These are phyloP conservation scores for Cercospora sesami DNA, from an alignment of 2,329 filamentous ascomycete genomes.

Conservation along the genomic window DNA sequence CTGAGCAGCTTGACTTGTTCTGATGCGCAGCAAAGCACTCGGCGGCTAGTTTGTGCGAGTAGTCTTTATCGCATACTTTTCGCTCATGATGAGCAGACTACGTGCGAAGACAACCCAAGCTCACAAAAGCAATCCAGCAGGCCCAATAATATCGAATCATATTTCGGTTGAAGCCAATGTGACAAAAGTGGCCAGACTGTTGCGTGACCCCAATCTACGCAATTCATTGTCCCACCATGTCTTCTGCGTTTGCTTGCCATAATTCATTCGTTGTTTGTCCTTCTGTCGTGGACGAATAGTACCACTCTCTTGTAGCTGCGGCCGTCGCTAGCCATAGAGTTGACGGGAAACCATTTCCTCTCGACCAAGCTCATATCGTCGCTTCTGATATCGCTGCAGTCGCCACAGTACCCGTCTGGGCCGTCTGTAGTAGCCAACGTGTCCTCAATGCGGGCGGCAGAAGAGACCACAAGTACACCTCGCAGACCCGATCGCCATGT, in stretches of 20 bases:
- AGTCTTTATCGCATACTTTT: background rate
- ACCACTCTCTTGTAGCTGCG: background rate
- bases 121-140: background rate
- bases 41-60: too few relatives aligned
- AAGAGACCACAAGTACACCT: background rate
- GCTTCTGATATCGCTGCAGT: background rate
- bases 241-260: background rate
- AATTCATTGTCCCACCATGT: background rate
- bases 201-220: background rate
- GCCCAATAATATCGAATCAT: background rate
- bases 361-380: background rate
- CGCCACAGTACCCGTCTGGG: background rate
- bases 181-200: background rate
- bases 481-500: background rate
- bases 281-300: background rate
- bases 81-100: background rate
- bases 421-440: too few relatives aligned
- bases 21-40: background rate
- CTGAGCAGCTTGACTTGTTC: background rate
- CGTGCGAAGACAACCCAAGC: background rate
- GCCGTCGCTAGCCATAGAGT: background rate
- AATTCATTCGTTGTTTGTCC: background rate
- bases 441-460: background rate
- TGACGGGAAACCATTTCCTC: background rate
- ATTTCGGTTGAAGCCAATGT: background rate